phyloP scores from a whole-genome alignment of 225 moss, liverwort and hornwort genomes.

The Marchantia paleacea region DNA sequence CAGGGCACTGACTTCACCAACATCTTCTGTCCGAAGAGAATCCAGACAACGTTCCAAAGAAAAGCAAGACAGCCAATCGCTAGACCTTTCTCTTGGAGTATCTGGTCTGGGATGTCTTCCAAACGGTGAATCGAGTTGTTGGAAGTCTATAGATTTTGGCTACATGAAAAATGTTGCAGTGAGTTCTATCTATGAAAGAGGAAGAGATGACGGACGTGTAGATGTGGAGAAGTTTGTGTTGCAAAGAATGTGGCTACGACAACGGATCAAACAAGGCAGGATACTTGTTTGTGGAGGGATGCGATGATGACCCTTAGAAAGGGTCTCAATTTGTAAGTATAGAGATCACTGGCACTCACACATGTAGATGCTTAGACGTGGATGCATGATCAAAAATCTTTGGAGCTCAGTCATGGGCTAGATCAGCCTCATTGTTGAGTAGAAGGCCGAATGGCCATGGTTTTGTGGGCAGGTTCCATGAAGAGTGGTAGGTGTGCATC shows the following conservation, averaged over 20 bases:
- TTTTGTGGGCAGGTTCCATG: slow-evolving; percentile 16
- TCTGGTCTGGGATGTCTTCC: slow-evolving; percentile 36
- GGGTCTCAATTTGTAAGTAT: slow-evolving; percentile 29
- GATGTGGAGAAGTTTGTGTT: slow-evolving; percentile 41
- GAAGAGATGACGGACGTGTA: slow-evolving; percentile 20
- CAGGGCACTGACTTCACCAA: slow-evolving; percentile 12
- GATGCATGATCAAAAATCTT: slow-evolving; percentile 10
- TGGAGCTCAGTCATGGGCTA: slow-evolving; percentile 14
- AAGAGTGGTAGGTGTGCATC: slow-evolving; percentile 11
- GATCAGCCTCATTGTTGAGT: slow-evolving; percentile 4
- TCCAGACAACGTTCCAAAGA: slow-evolving; percentile 10
- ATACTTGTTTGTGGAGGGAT: slow-evolving; percentile 47
- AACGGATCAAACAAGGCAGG: slow-evolving; percentile 33
- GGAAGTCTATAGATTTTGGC: slow-evolving; percentile 28
- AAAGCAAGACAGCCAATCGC: slow-evolving; percentile 15
- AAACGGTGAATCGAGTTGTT: slow-evolving; percentile 29
- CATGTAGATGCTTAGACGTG: slow-evolving; percentile 21
- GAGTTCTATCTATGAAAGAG: slow-evolving; percentile 14
- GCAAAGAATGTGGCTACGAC: slow-evolving; percentile 37
- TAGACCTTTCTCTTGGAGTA: slow-evolving; percentile 28
- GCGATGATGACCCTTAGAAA: slow-evolving; percentile 26
- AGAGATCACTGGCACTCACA: slow-evolving; percentile 19
- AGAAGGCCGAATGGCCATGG: neutral
- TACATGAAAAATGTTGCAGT: slow-evolving; percentile 23
- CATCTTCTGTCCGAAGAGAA: neutral